Percentiles rank a stretch among this genome's conserved stretches.
phyloP scores from a whole-genome alignment of 768 basidiomycete genomes.

The Leccinum longicurvipes region DNA sequence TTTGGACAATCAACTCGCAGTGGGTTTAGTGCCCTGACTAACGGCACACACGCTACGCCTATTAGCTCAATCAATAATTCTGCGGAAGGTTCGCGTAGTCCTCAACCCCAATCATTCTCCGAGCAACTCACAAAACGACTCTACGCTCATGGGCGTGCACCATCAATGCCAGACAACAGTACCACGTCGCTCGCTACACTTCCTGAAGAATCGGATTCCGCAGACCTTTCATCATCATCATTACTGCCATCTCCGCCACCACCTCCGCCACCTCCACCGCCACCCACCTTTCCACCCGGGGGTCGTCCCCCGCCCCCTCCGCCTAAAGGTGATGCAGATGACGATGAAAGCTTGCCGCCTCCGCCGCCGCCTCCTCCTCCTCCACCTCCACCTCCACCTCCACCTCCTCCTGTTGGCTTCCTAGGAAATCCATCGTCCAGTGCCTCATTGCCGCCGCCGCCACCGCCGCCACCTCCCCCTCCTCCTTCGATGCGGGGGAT shows the following conservation, averaged over 20 bases:
- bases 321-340: constrained; percentile 14
- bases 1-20: constrained; percentile 46
- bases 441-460: constrained; percentile 20
- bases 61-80: constrained; percentile 44
- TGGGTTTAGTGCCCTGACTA: constrained; percentile 36
- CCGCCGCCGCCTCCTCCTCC: constrained; percentile 35
- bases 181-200: constrained; percentile 37
- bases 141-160: constrained; percentile 43
- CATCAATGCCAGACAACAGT: constrained; percentile 38
- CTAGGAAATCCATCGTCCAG: constrained; percentile 26
- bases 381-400: constrained; percentile 18
- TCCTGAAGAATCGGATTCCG: constrained; percentile 36
- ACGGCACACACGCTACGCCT: constrained; percentile 57
- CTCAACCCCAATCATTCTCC: constrained; percentile 48
- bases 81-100: constrained; percentile 32
- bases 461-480: constrained; percentile 37
- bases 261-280: constrained; percentile 16
- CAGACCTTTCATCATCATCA: constrained; percentile 26
- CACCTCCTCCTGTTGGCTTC: constrained; percentile 30
- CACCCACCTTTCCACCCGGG: constrained; percentile 10
- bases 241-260: constrained; percentile 23
- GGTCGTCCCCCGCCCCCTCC: constrained; percentile 10
- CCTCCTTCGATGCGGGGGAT: constrained; percentile 29
- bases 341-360: constrained; percentile 25
- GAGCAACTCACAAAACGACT: constrained; percentile 64